Evolutionary conservation across 2,329 filamentous ascomycete genomes (phyloP).

Genomic region (Epichloe coenophiala): DNA sequence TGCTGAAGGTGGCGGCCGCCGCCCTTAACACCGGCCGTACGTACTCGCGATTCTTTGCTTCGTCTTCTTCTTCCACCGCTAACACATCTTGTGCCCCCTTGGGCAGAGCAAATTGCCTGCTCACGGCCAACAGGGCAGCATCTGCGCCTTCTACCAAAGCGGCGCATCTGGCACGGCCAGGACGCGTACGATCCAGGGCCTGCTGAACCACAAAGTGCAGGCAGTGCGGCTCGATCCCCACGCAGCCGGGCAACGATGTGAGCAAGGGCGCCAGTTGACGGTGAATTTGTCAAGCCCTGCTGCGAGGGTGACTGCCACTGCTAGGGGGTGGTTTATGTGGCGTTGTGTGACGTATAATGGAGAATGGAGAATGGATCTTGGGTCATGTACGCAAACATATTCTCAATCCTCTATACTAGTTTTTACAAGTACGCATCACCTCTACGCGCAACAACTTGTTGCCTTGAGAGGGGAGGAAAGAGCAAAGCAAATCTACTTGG

Average conservation of each 20-base stretch:
- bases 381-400: too few species aligned
- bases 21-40: conserved; percentile 2
- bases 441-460: too few species aligned
- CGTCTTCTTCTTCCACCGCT: too few species aligned
- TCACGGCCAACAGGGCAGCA: conserved; percentile 6
- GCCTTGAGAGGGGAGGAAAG: too few species aligned
- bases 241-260: conserved; percentile 9
- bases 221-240: conserved; percentile 9
- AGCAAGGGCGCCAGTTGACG: conserved; percentile 9
- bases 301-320: conserved; percentile 8
- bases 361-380: too few species aligned
- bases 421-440: too few species aligned
- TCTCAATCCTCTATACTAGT: too few species aligned
- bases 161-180: conserved; percentile 7
- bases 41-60: too few species aligned
- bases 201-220: conserved; percentile 8
- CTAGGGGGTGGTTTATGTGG: not conserved
- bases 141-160: conserved; percentile 10
- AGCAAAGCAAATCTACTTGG: not conserved
- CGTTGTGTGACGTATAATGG: too few species aligned
- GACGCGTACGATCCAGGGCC: conserved; percentile 6
- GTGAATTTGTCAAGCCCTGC: conserved; percentile 9
- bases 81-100: too few species aligned
- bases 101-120: conserved; percentile 9
- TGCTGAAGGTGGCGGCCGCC: conserved; percentile 6